Evolutionary conservation across 2,329 filamentous ascomycete genomes (phyloP), one percentile per base, ranked within the genome.

Genomic region (Madurella fahalii): DNA sequence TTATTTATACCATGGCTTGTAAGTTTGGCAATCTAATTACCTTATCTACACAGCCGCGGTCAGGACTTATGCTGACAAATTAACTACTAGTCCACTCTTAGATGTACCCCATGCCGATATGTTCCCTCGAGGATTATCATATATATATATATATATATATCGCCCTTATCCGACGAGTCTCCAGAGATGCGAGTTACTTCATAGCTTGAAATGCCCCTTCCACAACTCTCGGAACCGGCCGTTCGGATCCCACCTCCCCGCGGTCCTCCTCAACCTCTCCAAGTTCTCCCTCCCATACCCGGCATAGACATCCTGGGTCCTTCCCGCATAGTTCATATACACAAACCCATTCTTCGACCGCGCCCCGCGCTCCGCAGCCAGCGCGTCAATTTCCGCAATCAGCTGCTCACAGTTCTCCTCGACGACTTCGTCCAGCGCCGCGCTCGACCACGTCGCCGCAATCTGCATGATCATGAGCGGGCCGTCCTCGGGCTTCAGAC

Each of bases 241-340:
- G 7, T 60, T 32, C 1, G 66, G 64, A 52, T 72, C 70, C 17
- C 64, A 71, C 46, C 61, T 63, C 16, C 45, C 46, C 1, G 65
- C 63, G 3, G 64, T 53, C 1, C 34, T 18, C 49, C 50, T 61
- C 39, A 72, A 45, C 16, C 60, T 64, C 4, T 61, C 54, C n/a
- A 67, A 45, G 20, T 68, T 75, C 31, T 65, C 57, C 32, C 58
- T 32, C 0, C 73, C 73, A 50, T 76, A 76, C 3, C 70, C 63
- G 7, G 52, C 43, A n/a, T 75, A 65, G 0, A 73, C 69, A 41
- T 71, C 62, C 60, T 77, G 74, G 9, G 61, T 62, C 17, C 60
- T 56, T 8, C 66, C 67, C 0, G 71, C 73, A 53, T 77, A 61
- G 18, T 64, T 64, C 54, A 60, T 58, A 39, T 77, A 68, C 25